Evolutionary conservation across 78 protist genomes (phyloP).

Genomic region (Isochrysis galbana): DNA sequence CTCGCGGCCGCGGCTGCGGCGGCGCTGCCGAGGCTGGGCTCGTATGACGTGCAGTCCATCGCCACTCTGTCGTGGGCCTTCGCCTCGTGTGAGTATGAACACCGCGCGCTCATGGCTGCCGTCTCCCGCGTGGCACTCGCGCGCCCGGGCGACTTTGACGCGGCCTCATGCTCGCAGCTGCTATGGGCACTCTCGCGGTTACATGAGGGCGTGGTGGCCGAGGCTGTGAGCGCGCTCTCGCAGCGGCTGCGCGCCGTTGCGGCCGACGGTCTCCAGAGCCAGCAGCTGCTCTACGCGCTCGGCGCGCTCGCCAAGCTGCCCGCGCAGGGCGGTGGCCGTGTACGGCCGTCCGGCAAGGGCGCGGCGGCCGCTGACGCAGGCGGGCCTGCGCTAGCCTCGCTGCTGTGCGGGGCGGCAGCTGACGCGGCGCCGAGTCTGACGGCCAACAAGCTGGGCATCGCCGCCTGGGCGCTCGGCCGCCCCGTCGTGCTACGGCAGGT

Average conservation of each 20-base stretch:
- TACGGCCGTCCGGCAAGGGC: no score
- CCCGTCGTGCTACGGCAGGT: neutral
- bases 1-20: neutral
- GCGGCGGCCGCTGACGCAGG: neutral
- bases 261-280: neutral
- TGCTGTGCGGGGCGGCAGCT: slow-evolving; percentile 6
- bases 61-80: slow-evolving; percentile 9
- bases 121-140: neutral
- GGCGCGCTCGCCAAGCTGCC: neutral
- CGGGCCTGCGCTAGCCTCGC: neutral
- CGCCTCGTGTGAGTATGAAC: neutral
- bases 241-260: neutral
- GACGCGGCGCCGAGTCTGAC: slow-evolving; percentile 1
- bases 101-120: neutral
- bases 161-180: neutral
- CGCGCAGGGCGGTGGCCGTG: neutral
- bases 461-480: slow-evolving; percentile 14
- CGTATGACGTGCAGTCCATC: neutral
- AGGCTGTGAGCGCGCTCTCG: neutral
- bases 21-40: neutral
- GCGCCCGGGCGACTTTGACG: neutral
- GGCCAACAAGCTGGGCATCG: slow-evolving; percentile 2
- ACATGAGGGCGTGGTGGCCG: neutral
- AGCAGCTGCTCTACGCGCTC: slow-evolving; percentile 25
- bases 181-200: slow-evolving; percentile 11